Base-by-base conservation (phyloP, 805 yeast genomes). In the Nakazawaea holstii region DNA sequence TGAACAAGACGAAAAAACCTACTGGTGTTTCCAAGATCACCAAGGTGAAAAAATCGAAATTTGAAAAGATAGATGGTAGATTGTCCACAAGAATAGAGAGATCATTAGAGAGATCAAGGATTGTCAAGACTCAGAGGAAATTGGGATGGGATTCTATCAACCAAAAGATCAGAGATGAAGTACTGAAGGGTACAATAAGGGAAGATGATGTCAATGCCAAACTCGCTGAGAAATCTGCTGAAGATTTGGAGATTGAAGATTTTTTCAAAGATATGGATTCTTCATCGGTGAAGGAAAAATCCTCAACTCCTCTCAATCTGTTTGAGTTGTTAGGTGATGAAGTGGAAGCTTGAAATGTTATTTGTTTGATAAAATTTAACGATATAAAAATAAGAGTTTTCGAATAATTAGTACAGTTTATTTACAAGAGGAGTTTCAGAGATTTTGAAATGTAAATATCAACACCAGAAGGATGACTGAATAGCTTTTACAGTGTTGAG, bases 141-240 rank as follows among this genome's bases (percentile, higher is more conserved):
- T 67, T 87, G 0, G 83, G 79, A 13, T 85, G 92, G 94, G 90
- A 84, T 43, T 67, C 72, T 39, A 82, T 83, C 46, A 85, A 84
- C 59, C 68, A 74, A 49, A 61, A 63, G 29, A 73, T 80, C 9
- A 72, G 60, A 48, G 61, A 63, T 27, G 54, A 24, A 49, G 61
- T 6, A 45, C 59, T 1, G 46, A 43, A 35, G 41, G 46, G 38
- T 17, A 45, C 39, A 36, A 61, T 54, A 43, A 62, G 58, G 35
- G 71, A 61, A 43, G 73, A 68, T 49, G 74, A 68, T 46, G 66
- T 55, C 20, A 65, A 64, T 44, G 72, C 66, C 9, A 54, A 54
- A 36, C 60, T 50, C 6, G 58, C 53, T 14, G 43, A 41, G 9
- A 39, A 39, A 17, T 20, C 41, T 8, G 48, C 39, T 9, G 45